A percentile compares a stretch with the other conserved stretches of the same genome.
Conservation (phyloP, 2,329 filamentous ascomycete genomes). For the Trichoderma cornu-damae region DNA sequence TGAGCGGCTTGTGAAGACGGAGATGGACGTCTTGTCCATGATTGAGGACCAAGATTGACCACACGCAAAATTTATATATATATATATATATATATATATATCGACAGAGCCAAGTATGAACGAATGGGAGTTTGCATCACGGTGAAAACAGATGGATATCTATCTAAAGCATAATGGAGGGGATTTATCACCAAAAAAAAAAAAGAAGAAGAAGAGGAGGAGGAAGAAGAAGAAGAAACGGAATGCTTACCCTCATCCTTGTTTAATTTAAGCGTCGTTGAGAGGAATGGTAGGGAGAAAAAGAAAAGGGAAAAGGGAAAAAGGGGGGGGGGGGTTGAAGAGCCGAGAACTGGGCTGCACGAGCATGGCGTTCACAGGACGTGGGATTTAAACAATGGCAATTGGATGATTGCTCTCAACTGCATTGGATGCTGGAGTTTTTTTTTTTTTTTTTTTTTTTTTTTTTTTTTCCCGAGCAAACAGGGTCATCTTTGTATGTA, state of each 20-base stretch:
- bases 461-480: neutral
- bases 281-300: neutral
- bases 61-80: no score
- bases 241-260: neutral
- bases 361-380: neutral
- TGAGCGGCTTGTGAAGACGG: conserved; percentile 63
- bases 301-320: no score
- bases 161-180: neutral
- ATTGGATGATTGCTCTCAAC: neutral
- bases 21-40: conserved; percentile 65
- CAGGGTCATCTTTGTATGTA: neutral
- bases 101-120: neutral
- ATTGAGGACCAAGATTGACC: conserved; percentile 52
- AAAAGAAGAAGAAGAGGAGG: neutral
- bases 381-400: conserved; percentile 7
- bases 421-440: neutral
- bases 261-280: neutral
- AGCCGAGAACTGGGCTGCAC: neutral
- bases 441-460: neutral
- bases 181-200: neutral
- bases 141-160: neutral
- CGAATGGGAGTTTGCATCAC: no score
- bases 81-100: no score
- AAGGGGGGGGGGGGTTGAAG: neutral
- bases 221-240: neutral